Evolutionary conservation across 108 stramenopile species (phyloP).

Genomic region (Nitzschia sp.): DNA sequence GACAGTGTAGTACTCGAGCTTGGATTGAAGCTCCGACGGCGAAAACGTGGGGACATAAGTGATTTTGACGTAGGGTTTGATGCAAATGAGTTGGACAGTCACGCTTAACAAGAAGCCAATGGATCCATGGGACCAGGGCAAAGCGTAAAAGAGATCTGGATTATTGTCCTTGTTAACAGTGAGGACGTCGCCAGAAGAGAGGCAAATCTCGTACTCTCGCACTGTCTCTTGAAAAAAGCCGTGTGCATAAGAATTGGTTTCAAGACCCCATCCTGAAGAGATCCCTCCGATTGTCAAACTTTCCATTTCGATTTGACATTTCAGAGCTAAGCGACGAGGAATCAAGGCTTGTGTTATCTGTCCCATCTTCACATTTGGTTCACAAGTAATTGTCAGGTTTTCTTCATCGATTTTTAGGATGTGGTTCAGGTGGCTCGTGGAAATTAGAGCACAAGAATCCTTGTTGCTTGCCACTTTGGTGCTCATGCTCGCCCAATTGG

Average conservation of each 20-base stretch:
- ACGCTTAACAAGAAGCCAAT: constrained; percentile 56
- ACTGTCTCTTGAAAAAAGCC: constrained; percentile 62
- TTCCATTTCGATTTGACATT: constrained; percentile 63
- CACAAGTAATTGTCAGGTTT: constrained; percentile 26
- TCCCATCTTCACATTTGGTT: constrained; percentile 45
- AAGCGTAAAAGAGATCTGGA: constrained; percentile 58
- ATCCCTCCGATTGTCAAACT: constrained; percentile 64
- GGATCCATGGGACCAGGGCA: constrained; percentile 69
- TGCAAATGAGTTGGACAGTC: constrained; percentile 46
- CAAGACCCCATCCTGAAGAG: constrained; percentile 58
- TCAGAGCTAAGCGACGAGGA: constrained; percentile 43
- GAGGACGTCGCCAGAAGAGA: constrained; percentile 45
- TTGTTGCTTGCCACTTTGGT: constrained; percentile 5
- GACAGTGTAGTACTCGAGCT: constrained; percentile 2
- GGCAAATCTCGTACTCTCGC: constrained; percentile 45
- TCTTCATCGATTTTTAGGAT: constrained; percentile 37
- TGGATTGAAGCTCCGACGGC: constrained; percentile 16
- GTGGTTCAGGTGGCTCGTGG: constrained; percentile 21
- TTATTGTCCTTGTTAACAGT: constrained; percentile 41
- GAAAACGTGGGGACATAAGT: constrained; percentile 34
- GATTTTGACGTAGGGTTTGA: constrained; percentile 51
- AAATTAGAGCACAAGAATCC: neutral
- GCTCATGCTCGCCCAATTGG: constrained; percentile 11
- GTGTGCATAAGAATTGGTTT: constrained; percentile 49
- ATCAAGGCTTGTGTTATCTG: constrained; percentile 38